Conservation (phyloP, 2,329 filamentous ascomycete species). For the Aspergillus oerlinghausenensis region DNA sequence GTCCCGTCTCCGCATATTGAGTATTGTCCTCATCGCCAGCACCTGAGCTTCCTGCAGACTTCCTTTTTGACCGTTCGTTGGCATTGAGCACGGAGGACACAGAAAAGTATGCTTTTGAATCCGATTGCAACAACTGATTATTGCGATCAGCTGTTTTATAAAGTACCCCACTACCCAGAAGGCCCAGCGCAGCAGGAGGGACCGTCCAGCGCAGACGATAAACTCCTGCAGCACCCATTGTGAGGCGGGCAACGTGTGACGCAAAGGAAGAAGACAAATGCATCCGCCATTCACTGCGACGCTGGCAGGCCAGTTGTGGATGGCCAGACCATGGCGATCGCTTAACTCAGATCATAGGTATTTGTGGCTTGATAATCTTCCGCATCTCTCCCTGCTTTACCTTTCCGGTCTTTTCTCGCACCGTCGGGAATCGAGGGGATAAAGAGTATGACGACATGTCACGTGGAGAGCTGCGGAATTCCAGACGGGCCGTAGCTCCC, state of each 20-base stretch:
- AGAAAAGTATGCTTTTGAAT: slow-evolving; percentile 23
- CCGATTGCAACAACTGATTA: slow-evolving; percentile 15
- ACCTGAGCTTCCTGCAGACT: slow-evolving; percentile 12
- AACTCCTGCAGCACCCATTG: slow-evolving; percentile 33
- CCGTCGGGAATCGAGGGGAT: neutral
- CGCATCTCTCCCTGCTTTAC: neutral
- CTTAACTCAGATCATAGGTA: neutral
- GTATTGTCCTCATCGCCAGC: slow-evolving; percentile 6
- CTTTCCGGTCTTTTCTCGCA: neutral
- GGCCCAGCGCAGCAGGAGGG: slow-evolving; percentile 29
- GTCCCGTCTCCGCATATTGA: slow-evolving; percentile 25
- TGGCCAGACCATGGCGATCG: slow-evolving; percentile 16
- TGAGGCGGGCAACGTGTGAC: slow-evolving; percentile 17
- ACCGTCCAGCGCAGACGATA: slow-evolving; percentile 33
- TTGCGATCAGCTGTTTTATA: slow-evolving; percentile 24
- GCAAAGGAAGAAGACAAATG: slow-evolving; percentile 19
- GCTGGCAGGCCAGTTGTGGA: neutral
- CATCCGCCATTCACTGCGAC: slow-evolving; percentile 7
- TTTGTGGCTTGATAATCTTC: neutral
- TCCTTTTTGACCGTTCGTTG: slow-evolving; percentile 10
- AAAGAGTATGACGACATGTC: slow-evolving; percentile 24
- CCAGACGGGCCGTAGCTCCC: neutral
- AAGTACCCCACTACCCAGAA: slow-evolving; percentile 22
- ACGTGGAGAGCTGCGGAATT: slow-evolving; percentile 11
- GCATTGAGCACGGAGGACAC: slow-evolving; percentile 12